phyloP scores from a whole-genome alignment of 805 yeast genomes.

The Wickerhamiella kazuoi region DNA sequence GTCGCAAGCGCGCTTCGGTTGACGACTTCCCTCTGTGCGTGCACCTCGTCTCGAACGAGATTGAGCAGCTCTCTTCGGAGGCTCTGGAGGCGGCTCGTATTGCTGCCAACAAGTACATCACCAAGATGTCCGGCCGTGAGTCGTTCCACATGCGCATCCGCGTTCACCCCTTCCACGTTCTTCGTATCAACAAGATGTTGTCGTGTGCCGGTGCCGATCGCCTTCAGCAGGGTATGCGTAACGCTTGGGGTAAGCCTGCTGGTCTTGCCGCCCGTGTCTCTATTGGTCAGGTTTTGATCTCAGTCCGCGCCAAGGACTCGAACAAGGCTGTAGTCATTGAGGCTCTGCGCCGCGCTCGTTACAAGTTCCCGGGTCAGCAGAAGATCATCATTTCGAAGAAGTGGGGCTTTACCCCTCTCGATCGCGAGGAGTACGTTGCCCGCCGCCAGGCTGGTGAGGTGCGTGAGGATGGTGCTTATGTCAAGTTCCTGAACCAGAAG shows the following conservation, averaged over 20 bases:
- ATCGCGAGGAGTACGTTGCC: conserved; percentile 91
- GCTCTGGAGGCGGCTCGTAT: conserved; percentile 99
- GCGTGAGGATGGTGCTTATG: conserved; percentile 99
- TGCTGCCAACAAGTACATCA: conserved; percentile 98
- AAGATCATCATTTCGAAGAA: conserved; percentile 97
- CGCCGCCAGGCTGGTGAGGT: conserved; percentile 96
- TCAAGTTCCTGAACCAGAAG: conserved; percentile 92
- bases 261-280: conserved; percentile 98
- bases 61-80: conserved; percentile 97
- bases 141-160: conserved; percentile 99
- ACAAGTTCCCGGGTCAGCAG: conserved; percentile 99
- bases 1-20: conserved; percentile 98
- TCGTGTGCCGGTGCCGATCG: conserved; percentile 99
- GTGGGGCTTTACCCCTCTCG: conserved; percentile 99
- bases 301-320: conserved; percentile 95
- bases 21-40: conserved; percentile 99
- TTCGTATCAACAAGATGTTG: conserved; percentile 99
- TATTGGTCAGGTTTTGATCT: conserved; percentile 96
- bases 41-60: conserved; percentile 97
- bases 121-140: conserved; percentile 96
- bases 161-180: conserved; percentile 99
- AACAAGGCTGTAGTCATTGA: conserved; percentile 96
- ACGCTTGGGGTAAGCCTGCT: conserved; percentile 99
- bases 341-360: conserved; percentile 99
- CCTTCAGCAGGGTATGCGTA: conserved; percentile 99